phyloP scores from a whole-genome alignment of 805 yeast species.

The Spathaspora boniae region DNA sequence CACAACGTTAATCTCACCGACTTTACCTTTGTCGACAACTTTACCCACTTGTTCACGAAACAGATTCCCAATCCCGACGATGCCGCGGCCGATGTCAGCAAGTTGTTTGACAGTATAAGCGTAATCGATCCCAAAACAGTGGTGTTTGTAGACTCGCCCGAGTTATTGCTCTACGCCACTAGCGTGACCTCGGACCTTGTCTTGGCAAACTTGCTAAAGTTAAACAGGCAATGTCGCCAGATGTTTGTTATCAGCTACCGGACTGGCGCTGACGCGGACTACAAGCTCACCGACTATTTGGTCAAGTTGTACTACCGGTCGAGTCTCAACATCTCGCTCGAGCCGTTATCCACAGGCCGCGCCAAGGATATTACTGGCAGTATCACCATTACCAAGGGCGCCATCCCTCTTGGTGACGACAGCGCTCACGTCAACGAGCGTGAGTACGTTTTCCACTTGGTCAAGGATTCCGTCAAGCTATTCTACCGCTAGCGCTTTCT shows the following conservation, averaged over 20 bases:
- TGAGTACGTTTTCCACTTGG: conserved; percentile 58
- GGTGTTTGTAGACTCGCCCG: conserved; percentile 46
- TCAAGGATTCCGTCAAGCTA: conserved; percentile 52
- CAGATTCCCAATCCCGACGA: conserved; percentile 21
- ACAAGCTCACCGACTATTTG: conserved; percentile 45
- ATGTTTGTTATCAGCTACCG: conserved; percentile 36
- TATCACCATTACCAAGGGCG: conserved; percentile 57
- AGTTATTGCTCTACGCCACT: conserved; percentile 44
- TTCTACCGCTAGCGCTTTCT: conserved; percentile 41
- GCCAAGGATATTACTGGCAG: conserved; percentile 82
- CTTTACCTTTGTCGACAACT: conserved; percentile 43
- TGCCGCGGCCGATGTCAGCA: conserved; percentile 13
- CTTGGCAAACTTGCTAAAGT: conserved; percentile 25
- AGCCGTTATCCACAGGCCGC: conserved; percentile 74
- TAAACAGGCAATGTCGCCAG: conserved; percentile 31
- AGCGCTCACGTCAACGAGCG: conserved; percentile 43
- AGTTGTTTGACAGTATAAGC: conserved; percentile 8
- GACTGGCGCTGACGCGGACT: conserved; percentile 33
- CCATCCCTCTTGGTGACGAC: conserved; percentile 27
- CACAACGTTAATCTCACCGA: conserved; percentile 35
- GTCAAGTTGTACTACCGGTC: conserved; percentile 49
- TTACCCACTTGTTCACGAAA: conserved; percentile 42
- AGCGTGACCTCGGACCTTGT: conserved; percentile 31
- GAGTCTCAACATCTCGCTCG: conserved; percentile 49
- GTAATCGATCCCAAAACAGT: conserved; percentile 15